Percentiles rank a stretch among this genome's conserved stretches.
These are phyloP conservation scores for Cladosporium sp. DNA, from an alignment of 2,329 filamentous ascomycete genomes.

Conservation along the genomic window DNA sequence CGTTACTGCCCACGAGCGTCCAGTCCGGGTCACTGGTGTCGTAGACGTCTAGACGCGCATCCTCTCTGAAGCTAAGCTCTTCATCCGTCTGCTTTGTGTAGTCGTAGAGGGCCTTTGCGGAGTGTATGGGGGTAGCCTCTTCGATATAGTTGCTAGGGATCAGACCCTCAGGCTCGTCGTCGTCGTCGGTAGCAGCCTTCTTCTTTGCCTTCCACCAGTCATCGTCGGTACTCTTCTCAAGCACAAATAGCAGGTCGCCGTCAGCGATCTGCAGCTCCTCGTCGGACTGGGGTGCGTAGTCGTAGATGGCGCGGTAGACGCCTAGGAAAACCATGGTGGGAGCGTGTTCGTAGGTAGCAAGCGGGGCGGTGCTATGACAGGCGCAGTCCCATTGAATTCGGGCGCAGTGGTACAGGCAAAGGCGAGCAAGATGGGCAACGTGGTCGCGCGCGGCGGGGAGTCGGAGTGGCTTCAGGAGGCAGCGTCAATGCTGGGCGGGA, in stretches of 20 bases:
- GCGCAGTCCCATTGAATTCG: neutral
- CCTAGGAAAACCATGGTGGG: constrained; percentile 81
- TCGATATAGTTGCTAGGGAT: constrained; percentile 95
- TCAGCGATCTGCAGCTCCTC: constrained; percentile 83
- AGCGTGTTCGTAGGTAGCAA: neutral
- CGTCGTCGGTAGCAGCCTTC: constrained; percentile 72
- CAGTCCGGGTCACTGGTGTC: constrained; percentile 93
- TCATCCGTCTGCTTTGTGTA: constrained; percentile 97
- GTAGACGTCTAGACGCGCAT: constrained; percentile 78
- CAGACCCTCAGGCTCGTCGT: constrained; percentile 86
- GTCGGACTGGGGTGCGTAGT: constrained; percentile 83
- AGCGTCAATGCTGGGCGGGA: constrained; percentile 12
- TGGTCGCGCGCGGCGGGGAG: constrained; percentile 13
- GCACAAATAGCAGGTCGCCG: constrained; percentile 83
- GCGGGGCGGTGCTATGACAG: neutral
- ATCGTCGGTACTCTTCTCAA: constrained; percentile 73
- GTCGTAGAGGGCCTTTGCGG: constrained; percentile 94
- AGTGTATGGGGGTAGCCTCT: constrained; percentile 67
- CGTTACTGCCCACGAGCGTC: constrained; percentile 83
- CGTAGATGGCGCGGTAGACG: constrained; percentile 87
- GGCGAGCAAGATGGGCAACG: constrained; percentile 11
- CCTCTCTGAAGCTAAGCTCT: constrained; percentile 92
- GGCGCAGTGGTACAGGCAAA: constrained; percentile 1
- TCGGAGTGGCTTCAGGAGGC: constrained; percentile 17
- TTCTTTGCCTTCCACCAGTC: constrained; percentile 99